Base-by-base conservation (phyloP, 2,329 filamentous ascomycete genomes). In the Cercospora janseana region DNA sequence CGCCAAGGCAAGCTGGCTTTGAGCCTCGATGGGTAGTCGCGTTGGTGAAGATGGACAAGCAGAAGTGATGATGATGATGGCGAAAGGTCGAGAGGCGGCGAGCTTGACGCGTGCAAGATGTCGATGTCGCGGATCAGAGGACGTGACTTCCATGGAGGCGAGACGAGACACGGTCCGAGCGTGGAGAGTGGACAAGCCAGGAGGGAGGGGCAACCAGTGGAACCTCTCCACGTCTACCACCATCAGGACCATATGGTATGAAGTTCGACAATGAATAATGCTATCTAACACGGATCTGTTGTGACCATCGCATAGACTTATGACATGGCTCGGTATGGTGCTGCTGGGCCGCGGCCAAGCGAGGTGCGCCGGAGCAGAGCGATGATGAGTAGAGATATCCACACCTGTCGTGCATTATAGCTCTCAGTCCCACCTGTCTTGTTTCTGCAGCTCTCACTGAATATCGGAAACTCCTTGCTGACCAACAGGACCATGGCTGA, bases 401-500 rank as follows among this genome's bases (percentile, higher is more conserved):
- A 40, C 35, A 20, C 15, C 26, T 40, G 12, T 12, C 18, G n/a
- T n/a, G 6, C 7, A 20, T 23, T 12, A 2, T 26, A n/a, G 6
- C 21, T 13, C 4, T 40, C 21, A 15, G 4, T 40, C 7, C 35
- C 35, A 40, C 26, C 35, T 26, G 7, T 7, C 12, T 40, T 23
- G 16, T 26, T n/a, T 8, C 7, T 13, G 1, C 26, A 1, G 9
- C 15, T 13, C 26, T 26, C 15, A 5, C 21, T 23, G n/a, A 4
- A 40, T 26, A 9, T 15, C 35, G 26, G 35, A 7, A 3, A 13
- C n/a, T 4, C 2, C n/a, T 12, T 15, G 21, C 6, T 23, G 35
- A 26, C 20, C 3, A 12, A 12, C 13, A 13, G 3, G 20, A 40
- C 12, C 20, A 69, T 66, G 65, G 58, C 66, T 20, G 57, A 51